Conservation (phyloP, 1,284 basidiomycete species). For the Ganoderma boninense region DNA sequence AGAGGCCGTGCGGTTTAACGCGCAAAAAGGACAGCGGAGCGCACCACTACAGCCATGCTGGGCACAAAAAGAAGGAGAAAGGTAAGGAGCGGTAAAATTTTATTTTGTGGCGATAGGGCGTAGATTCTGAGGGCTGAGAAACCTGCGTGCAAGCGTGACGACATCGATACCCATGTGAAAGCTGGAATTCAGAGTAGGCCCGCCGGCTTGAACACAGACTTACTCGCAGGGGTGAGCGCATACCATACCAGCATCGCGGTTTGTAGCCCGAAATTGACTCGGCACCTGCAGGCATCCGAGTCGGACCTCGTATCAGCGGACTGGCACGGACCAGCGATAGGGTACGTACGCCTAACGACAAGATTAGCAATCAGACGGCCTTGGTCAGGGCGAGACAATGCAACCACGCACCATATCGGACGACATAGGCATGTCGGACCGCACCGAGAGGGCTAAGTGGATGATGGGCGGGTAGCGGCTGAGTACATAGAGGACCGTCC, state of each 20-base stretch:
- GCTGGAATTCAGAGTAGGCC: background rate
- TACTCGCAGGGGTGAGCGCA: background rate
- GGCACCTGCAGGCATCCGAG: background rate
- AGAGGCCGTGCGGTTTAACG: background rate
- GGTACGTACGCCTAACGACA: background rate
- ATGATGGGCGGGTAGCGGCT: background rate
- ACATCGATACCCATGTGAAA: background rate
- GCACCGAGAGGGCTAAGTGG: background rate
- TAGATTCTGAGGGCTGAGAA: background rate
- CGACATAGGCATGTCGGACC: background rate
- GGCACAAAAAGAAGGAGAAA: background rate
- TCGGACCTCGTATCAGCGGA: background rate
- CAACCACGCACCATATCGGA: background rate
- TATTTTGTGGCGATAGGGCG: background rate
- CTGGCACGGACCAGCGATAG: background rate
- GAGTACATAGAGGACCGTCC: background rate
- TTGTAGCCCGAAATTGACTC: background rate
- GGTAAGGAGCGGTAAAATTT: background rate
- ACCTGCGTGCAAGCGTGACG: background rate
- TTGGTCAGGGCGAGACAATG: background rate
- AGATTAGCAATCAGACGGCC: background rate
- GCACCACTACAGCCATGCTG: background rate
- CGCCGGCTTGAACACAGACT: background rate
- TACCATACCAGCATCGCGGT: background rate
- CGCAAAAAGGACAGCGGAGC: background rate